phyloP scores from a whole-genome alignment of 2,329 filamentous ascomycete species.

The Aspergillus pseudonomiae region DNA sequence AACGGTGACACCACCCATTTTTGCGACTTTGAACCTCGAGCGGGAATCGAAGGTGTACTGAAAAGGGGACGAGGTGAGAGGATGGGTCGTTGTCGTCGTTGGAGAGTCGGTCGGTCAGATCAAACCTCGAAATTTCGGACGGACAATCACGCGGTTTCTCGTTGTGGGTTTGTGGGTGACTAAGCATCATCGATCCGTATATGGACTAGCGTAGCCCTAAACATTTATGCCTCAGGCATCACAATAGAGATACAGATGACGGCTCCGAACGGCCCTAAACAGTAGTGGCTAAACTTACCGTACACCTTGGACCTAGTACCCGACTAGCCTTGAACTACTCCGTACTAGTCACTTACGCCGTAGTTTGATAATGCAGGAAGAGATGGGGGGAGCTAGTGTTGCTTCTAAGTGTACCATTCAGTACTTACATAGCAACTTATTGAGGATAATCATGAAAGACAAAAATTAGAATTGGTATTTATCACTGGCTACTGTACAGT shows the following conservation, averaged over 20 bases:
- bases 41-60: constrained; percentile 25
- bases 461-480: not conserved
- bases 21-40: constrained; percentile 50
- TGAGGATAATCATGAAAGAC: not conserved
- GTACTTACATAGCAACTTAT: no score
- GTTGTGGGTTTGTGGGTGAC: constrained; percentile 38
- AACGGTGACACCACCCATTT: constrained; percentile 69
- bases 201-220: constrained; percentile 46
- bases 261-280: not conserved
- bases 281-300: not conserved
- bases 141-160: constrained; percentile 36
- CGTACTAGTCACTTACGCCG: not conserved
- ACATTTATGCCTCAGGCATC: constrained; percentile 19
- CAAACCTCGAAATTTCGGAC: constrained; percentile 42
- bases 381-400: not conserved
- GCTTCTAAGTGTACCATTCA: not conserved
- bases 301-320: not conserved
- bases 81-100: constrained; percentile 45
- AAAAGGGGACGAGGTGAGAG: constrained; percentile 37
- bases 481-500: constrained; percentile 19
- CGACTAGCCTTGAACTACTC: not conserved
- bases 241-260: not conserved
- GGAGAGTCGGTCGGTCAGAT: constrained; percentile 31
- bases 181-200: constrained; percentile 44
- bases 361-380: not conserved